Percentiles rank a stretch among this genome's conserved stretches.
phyloP scores from a whole-genome alignment of 2,329 filamentous ascomycete species.

The Cercospora sp. region DNA sequence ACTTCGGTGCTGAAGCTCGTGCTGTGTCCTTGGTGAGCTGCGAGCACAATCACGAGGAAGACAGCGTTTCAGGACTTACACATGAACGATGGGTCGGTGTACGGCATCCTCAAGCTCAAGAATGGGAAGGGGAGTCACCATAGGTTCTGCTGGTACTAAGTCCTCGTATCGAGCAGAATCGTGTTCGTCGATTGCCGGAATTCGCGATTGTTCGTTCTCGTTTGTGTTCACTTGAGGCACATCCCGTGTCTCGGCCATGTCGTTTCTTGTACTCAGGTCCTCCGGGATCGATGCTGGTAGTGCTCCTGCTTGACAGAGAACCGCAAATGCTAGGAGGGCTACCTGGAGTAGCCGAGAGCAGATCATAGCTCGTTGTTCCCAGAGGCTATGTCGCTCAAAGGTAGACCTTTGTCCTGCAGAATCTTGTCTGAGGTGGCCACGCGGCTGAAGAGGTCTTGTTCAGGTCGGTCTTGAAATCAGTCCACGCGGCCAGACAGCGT shows the following conservation, averaged over 20 bases:
- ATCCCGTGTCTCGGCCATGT: neutral
- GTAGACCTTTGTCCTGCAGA: neutral
- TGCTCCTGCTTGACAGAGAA: neutral
- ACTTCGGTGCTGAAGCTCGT: slow-evolving; percentile 2
- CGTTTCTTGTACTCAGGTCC: neutral
- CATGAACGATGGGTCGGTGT: neutral
- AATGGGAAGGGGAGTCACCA: neutral
- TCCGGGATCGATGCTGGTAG: neutral
- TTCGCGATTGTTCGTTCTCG: neutral
- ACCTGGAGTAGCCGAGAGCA: neutral
- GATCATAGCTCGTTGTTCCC: neutral
- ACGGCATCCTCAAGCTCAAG: neutral
- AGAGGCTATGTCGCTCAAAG: neutral
- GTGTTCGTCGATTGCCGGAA: neutral
- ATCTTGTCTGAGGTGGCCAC: neutral
- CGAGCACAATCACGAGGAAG: neutral
- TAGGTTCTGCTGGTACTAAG: neutral
- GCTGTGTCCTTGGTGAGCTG: neutral
- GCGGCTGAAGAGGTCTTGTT: neutral
- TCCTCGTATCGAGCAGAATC: too few species aligned
- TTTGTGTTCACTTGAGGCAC: neutral
- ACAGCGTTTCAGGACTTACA: neutral
- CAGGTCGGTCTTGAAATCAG: neutral
- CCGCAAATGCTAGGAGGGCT: neutral
- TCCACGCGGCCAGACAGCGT: neutral